Conservation (phyloP, 2,329 filamentous ascomycete genomes). For the Teratosphaeria nubilosa region DNA sequence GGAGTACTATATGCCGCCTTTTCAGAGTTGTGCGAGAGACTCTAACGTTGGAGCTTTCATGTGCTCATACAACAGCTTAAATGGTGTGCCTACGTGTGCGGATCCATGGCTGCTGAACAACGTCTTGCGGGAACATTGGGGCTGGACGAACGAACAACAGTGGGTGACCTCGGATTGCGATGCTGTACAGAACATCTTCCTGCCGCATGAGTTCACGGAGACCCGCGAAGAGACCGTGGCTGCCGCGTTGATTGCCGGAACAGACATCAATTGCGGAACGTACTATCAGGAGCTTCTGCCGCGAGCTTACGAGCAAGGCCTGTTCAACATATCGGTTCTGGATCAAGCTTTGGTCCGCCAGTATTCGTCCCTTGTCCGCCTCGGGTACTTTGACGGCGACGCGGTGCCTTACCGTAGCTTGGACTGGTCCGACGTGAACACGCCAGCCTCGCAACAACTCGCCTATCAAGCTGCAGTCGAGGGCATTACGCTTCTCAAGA, state of each 20-base stretch:
- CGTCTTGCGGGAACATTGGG: slow-evolving; percentile 56
- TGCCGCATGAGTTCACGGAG: slow-evolving; percentile 30
- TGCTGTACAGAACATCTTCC: slow-evolving; percentile 42
- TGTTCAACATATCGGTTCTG: slow-evolving; percentile 37
- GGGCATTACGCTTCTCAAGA: slow-evolving; percentile 43
- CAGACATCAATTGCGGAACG: slow-evolving; percentile 41
- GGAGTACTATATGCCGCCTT: slow-evolving; percentile 59
- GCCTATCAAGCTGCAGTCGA: slow-evolving; percentile 44
- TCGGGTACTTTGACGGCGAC: slow-evolving; percentile 49
- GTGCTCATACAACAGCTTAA: slow-evolving; percentile 52
- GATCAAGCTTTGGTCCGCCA: slow-evolving; percentile 42
- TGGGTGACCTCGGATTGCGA: slow-evolving; percentile 59
- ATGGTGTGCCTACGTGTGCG: slow-evolving; percentile 56
- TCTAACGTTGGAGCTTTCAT: slow-evolving; percentile 40
- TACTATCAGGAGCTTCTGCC: slow-evolving; percentile 39
- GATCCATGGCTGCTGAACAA: slow-evolving; percentile 52
- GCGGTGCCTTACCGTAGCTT: slow-evolving; percentile 43
- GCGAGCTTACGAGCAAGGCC: slow-evolving; percentile 31
- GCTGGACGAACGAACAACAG: slow-evolving; percentile 50
- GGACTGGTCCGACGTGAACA: slow-evolving; percentile 46
- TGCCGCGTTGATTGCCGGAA: slow-evolving; percentile 39
- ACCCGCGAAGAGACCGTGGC: slow-evolving; percentile 17
- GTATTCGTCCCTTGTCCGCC: slow-evolving; percentile 45
- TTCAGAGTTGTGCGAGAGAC: slow-evolving; percentile 42
- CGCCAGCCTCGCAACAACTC: slow-evolving; percentile 43